Evolutionary conservation across 1,139 yeast species (phyloP).

Genomic region (Taphrina deformans): DNA sequence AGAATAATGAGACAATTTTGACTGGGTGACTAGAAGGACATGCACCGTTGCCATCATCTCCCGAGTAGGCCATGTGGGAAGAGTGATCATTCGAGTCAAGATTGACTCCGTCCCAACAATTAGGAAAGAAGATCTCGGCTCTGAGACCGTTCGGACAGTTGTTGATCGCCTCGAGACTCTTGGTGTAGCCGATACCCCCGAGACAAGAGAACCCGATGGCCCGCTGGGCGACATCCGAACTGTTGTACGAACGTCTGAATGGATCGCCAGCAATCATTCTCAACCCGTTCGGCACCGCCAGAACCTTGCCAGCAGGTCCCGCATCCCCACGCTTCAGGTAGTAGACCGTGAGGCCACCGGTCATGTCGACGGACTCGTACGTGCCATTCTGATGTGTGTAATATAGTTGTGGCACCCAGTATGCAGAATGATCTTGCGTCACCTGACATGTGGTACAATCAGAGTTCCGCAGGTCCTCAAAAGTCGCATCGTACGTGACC

Average conservation of each 20-base stretch:
- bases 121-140: constrained; percentile 36
- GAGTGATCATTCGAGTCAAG: constrained; percentile 34
- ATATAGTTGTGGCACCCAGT: constrained; percentile 35
- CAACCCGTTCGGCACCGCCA: constrained; percentile 30
- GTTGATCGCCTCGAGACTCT: constrained; percentile 1
- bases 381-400: constrained; percentile 26
- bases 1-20: constrained; percentile 28
- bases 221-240: constrained; percentile 20
- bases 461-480: constrained; percentile 16
- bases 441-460: constrained; percentile 34
- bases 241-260: constrained; percentile 19
- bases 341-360: constrained; percentile 29
- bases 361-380: constrained; percentile 20
- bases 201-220: constrained; percentile 34
- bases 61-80: constrained; percentile 35
- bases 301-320: constrained; percentile 28
- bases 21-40: constrained; percentile 35
- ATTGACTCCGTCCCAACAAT: constrained; percentile 37
- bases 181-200: constrained; percentile 27
- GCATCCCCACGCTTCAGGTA: constrained; percentile 32
- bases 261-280: constrained; percentile 34
- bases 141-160: constrained; percentile 36
- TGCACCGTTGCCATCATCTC: constrained; percentile 29
- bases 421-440: constrained; percentile 31
- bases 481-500: constrained; percentile 8